Evolutionary conservation across 1,284 basidiomycete genomes (phyloP).

Genomic region (Malassezia equina): DNA sequence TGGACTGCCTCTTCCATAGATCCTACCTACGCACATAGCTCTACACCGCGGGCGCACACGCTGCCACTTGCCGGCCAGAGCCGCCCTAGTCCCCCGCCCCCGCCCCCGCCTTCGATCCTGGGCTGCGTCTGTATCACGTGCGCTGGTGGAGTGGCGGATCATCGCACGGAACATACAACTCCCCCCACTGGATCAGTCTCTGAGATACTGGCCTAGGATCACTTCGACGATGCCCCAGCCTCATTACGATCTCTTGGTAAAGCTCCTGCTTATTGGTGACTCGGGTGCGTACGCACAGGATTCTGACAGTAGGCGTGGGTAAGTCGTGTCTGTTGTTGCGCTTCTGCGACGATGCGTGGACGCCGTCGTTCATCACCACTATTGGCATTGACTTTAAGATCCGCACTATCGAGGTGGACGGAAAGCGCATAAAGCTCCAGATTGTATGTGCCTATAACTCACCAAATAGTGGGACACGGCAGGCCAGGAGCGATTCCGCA

Average conservation of each 20-base stretch:
- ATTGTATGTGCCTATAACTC: slow-evolving; percentile 58
- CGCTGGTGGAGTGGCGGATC: background rate
- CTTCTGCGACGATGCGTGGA: slow-evolving; percentile 99
- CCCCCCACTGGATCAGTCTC: background rate
- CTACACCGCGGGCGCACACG: too few relatives aligned
- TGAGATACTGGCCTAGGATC: background rate
- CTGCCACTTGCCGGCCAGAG: too few relatives aligned
- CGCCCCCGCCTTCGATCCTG: background rate
- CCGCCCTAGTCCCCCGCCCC: too few relatives aligned
- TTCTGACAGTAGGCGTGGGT: slow-evolving; percentile 55
- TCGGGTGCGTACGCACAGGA: slow-evolving; percentile 8
- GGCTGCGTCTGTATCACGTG: background rate
- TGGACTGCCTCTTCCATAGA: too few relatives aligned
- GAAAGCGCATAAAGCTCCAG: slow-evolving; percentile 89
- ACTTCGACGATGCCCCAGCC: slow-evolving; percentile 36
- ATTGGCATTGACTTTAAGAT: slow-evolving; percentile 66
- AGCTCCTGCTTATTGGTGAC: slow-evolving; percentile 40
- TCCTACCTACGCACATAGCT: background rate
- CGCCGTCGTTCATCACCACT: slow-evolving; percentile 97
- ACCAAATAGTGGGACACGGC: slow-evolving; percentile 85
- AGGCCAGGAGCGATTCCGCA: slow-evolving; percentile 96
- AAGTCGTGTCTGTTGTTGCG: slow-evolving; percentile 96
- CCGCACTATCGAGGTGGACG: slow-evolving; percentile 88
- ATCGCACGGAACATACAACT: background rate
- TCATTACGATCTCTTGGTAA: slow-evolving; percentile 44